These are phyloP conservation scores for Phialemoniopsis sp. DNA, from an alignment of 2,329 filamentous ascomycete species.

Conservation along the genomic window DNA sequence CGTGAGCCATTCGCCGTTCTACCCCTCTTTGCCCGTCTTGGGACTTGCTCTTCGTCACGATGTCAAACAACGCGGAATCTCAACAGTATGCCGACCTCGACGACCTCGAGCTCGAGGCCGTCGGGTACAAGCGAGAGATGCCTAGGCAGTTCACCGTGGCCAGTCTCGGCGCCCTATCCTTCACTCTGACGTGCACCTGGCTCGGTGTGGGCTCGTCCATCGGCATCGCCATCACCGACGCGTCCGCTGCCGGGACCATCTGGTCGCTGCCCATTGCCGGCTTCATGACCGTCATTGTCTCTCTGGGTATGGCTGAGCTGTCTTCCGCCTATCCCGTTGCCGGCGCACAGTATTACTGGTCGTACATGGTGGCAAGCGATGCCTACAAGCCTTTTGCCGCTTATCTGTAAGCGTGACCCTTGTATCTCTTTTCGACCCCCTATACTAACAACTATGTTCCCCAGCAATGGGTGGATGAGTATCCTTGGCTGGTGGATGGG, in stretches of 20 bases:
- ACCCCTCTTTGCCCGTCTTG: too few relatives aligned
- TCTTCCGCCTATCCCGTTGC: constrained; percentile 19
- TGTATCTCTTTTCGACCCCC: neutral
- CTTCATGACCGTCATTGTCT: constrained; percentile 18
- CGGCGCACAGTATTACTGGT: constrained; percentile 21
- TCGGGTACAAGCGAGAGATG: constrained; percentile 22
- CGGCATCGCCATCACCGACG: constrained; percentile 19
- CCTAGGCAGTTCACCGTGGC: constrained; percentile 21
- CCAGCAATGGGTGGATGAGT: constrained; percentile 7
- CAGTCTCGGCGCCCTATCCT: constrained; percentile 19
- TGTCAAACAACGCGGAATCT: too few relatives aligned
- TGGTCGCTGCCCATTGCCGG: constrained; percentile 19
- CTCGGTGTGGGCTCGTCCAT: constrained; percentile 20
- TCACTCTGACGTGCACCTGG: constrained; percentile 24
- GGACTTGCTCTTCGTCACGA: too few relatives aligned
- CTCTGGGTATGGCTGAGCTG: constrained; percentile 11
- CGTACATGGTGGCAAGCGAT: constrained; percentile 11
- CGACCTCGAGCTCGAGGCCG: constrained; percentile 22
- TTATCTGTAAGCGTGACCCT: constrained; percentile 10
- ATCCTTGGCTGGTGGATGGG: constrained; percentile 10
- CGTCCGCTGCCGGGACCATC: constrained; percentile 16
- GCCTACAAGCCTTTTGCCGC: constrained; percentile 15
- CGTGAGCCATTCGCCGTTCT: too few relatives aligned
- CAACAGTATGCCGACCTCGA: constrained; percentile 9
- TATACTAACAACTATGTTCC: too few relatives aligned